Conservation (phyloP, 192 early-diverging fungal species). For the Mortierella alpina region DNA sequence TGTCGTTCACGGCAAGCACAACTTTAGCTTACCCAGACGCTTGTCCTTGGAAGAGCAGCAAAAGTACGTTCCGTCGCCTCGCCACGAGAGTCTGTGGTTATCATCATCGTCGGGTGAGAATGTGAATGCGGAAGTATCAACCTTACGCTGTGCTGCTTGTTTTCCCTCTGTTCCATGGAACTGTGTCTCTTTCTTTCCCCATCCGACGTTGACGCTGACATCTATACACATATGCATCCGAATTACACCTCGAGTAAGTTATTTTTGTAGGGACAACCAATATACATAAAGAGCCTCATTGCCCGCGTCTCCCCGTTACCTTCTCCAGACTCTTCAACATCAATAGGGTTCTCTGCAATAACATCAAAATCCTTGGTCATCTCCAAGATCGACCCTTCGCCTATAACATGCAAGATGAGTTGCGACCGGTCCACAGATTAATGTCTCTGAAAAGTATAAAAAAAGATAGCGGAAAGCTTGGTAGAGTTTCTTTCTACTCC, state of each 20-base stretch:
- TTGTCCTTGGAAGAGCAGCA: slow-evolving; percentile 77
- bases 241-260: not conserved
- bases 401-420: slow-evolving; percentile 28
- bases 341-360: slow-evolving; percentile 82
- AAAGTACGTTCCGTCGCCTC: slow-evolving; percentile 90
- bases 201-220: slow-evolving; percentile 85
- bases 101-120: slow-evolving; percentile 77
- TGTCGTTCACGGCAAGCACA: not conserved
- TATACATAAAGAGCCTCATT: no score
- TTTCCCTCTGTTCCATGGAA: slow-evolving; percentile 95
- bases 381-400: slow-evolving; percentile 72
- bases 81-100: slow-evolving; percentile 83
- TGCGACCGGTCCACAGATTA: no score
- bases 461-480: no score
- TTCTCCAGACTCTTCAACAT: slow-evolving; percentile 76
- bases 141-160: slow-evolving; percentile 68
- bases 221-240: slow-evolving; percentile 41
- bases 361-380: slow-evolving; percentile 97
- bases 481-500: no score
- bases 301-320: slow-evolving; percentile 41
- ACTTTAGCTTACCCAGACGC: slow-evolving; percentile 47
- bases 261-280: not conserved
- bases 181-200: slow-evolving; percentile 97
- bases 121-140: slow-evolving; percentile 49
- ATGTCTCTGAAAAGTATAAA: no score